Percentiles rank a stretch among this genome's conserved stretches.
phyloP scores from a whole-genome alignment of 2,329 filamentous ascomycete genomes.

The Aspergillus pseudoglaucus region DNA sequence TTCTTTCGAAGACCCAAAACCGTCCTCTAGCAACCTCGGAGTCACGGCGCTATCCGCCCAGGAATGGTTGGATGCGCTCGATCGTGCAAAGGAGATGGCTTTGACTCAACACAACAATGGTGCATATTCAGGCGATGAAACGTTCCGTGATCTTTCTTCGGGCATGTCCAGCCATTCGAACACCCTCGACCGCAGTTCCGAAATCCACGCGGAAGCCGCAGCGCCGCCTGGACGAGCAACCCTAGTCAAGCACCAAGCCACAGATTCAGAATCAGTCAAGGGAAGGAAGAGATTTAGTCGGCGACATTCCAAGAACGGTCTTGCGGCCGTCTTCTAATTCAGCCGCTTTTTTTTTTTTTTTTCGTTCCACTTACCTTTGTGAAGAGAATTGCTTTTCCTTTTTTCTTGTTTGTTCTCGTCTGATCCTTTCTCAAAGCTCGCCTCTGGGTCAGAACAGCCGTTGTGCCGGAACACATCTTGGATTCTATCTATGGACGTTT shows the following conservation, averaged over 20 bases:
- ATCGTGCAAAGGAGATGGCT: constrained; percentile 79
- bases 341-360: neutral
- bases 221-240: constrained; percentile 39
- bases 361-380: too few relatives aligned
- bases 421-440: neutral
- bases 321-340: constrained; percentile 72
- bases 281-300: constrained; percentile 72
- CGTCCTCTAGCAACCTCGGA: constrained; percentile 57
- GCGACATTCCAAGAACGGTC: constrained; percentile 87
- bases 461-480: too few relatives aligned
- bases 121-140: constrained; percentile 61
- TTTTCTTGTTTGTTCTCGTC: neutral
- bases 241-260: constrained; percentile 37
- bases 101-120: constrained; percentile 63
- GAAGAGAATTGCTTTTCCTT: neutral
- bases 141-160: constrained; percentile 63
- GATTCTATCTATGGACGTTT: too few relatives aligned
- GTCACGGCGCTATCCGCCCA: constrained; percentile 64
- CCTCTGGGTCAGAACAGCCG: too few relatives aligned
- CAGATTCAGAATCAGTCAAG: constrained; percentile 50
- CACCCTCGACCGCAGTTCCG: constrained; percentile 37
- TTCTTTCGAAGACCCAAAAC: constrained; percentile 88
- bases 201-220: constrained; percentile 30
- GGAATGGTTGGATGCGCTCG: constrained; percentile 88
- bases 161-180: constrained; percentile 61